Conservation (phyloP, 1,284 basidiomycete genomes). For the Irpex lacteus region DNA sequence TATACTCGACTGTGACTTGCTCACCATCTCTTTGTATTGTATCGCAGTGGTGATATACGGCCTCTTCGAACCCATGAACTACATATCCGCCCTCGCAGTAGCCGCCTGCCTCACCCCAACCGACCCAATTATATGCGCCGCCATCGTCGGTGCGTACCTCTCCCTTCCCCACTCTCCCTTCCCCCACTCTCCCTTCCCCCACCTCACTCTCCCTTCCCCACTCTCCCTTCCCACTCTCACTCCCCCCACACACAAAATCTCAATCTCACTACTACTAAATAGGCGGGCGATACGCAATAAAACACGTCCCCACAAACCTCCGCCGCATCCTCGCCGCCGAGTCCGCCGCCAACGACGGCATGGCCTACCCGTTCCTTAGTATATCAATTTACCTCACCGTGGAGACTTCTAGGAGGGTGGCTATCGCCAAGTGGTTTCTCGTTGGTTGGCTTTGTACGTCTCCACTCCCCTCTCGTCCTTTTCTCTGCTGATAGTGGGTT, state of each 20-base stretch:
- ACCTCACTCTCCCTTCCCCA: no score
- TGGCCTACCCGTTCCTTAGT: constrained; percentile 91
- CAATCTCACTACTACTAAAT: constrained; percentile 24
- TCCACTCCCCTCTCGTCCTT: no score
- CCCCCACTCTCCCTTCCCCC: background rate
- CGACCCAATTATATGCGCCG: constrained; percentile 79
- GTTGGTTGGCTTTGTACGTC: constrained; percentile 75
- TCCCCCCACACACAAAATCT: no score
- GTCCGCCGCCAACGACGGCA: constrained; percentile 84
- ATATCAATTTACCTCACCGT: constrained; percentile 86
- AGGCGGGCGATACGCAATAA: constrained; percentile 87
- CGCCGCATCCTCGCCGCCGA: constrained; percentile 88
- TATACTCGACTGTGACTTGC: no score
- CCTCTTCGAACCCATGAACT: constrained; percentile 69
- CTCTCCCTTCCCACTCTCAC: no score
- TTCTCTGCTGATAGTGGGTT: background rate
- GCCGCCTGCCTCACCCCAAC: constrained; percentile 93
- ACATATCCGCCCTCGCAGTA: constrained; percentile 78
- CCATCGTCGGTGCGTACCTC: constrained; percentile 53
- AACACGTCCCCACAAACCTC: constrained; percentile 84
- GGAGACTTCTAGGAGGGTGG: constrained; percentile 60
- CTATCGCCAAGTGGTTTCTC: constrained; percentile 78
- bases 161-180: no score
- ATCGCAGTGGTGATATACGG: constrained; percentile 42
- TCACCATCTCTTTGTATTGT: no score